Evolutionary conservation across 2,329 filamentous ascomycete genomes (phyloP).

Genomic region (Apiospora marii): DNA sequence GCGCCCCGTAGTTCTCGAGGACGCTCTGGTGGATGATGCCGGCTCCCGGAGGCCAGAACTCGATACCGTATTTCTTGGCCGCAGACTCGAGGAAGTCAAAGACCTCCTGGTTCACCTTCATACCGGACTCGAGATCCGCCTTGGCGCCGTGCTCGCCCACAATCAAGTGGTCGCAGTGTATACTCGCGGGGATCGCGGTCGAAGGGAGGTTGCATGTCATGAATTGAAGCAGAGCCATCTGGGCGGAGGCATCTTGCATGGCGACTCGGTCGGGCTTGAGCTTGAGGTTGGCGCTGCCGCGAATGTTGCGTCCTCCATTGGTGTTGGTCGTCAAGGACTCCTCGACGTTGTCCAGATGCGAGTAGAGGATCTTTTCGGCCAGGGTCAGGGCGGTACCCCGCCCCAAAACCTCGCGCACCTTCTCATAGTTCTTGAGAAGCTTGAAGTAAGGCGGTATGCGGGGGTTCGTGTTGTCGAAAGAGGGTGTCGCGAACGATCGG

Average conservation of each 20-base stretch:
- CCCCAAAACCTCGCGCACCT: conserved; percentile 28
- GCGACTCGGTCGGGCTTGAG: conserved; percentile 97
- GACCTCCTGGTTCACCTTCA: conserved; percentile 93
- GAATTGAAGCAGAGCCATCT: conserved; percentile 98
- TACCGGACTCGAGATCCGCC: conserved; percentile 82
- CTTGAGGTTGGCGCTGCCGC: conserved; percentile 91
- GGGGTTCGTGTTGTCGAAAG: conserved; percentile 45
- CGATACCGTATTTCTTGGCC: conserved; percentile 88
- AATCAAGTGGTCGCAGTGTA: conserved; percentile 99
- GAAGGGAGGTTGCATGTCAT: conserved; percentile 93
- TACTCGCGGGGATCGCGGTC: conserved; percentile 94
- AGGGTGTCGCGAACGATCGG: conserved; percentile 44
- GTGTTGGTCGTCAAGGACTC: conserved; percentile 86
- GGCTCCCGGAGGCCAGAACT: conserved; percentile 94
- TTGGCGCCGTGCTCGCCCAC: conserved; percentile 92
- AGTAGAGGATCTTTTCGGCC: conserved; percentile 98
- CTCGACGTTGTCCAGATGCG: conserved; percentile 88
- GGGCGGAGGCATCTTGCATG: conserved; percentile 98
- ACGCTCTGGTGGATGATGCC: conserved; percentile 98
- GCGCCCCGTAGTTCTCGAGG: conserved; percentile 96
- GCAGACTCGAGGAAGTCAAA: conserved; percentile 97
- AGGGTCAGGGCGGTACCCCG: conserved; percentile 70
- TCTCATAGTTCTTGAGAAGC: conserved; percentile 29
- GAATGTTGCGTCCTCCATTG: conserved; percentile 82
- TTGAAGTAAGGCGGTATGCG: conserved; percentile 75